Evolutionary conservation across 176 grass and related monocot genomes (phyloP), one percentile per base, ranked within the genome.

Genomic region (Pontederia paniculata): DNA sequence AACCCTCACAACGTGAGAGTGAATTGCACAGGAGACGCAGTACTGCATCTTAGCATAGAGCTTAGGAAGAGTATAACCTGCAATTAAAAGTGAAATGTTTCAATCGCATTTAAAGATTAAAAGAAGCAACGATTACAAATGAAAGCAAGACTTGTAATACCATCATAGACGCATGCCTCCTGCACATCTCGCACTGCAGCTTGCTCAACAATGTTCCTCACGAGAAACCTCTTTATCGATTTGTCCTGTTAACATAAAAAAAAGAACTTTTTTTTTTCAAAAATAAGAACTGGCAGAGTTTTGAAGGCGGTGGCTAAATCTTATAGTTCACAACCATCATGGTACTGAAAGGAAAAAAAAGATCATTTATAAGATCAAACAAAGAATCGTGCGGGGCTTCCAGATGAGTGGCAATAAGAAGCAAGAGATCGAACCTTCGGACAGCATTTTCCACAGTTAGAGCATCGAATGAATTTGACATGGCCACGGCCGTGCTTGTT

Each of bases 61-160:
- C 70, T 96, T 96, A 0, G 85, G 82, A 3, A 96, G 78, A n/a
- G 78, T 66, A 42, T 89, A 89, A 0, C 84, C 78, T 89, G 78
- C 14, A 48, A 48, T 2, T 11, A 48, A 14, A 48, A 4, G 14
- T 4, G 10, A 47, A 47, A n/a, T n/a, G 9, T 9, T 47, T 47
- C 14, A 14, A 12, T 12, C 12, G 5, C 12, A 50, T 15, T 5
- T 5, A 63, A 21, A 21, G 22, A 50, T 15, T 3, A 50, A 47
- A 18, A 46, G 13, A 44, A 12, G 45, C 15, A 4, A 13, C 10
- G 44, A 17, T 6, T 5, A 14, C 14, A 16, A 16, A 21, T 1
- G 9, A 52, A 22, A 45, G 44, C 45, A 2, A 20, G 47, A 50
- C 50, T n/a, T 22, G 5, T 1, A 22, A 53, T 84, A 89, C 89